Conservation (phyloP, 805 yeast genomes). For the Wickerhamiella siamensis region DNA sequence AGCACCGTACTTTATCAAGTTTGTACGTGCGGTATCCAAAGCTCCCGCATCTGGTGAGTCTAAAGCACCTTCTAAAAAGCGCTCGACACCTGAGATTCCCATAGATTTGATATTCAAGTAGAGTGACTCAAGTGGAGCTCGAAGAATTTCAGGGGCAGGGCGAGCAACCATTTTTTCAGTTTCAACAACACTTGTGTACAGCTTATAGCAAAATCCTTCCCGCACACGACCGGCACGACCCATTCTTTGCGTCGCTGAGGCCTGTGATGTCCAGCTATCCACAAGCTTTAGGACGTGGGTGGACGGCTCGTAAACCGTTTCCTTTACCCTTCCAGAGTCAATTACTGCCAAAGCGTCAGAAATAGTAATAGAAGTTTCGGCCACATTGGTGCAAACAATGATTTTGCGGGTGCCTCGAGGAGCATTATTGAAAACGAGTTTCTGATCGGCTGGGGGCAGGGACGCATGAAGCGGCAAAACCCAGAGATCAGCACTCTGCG, state of each 20-base stretch:
- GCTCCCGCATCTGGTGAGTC: constrained; percentile 59
- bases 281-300: constrained; percentile 55
- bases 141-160: constrained; percentile 78
- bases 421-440: constrained; percentile 49
- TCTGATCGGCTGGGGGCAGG: constrained; percentile 67
- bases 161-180: constrained; percentile 43
- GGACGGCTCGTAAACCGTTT: constrained; percentile 52
- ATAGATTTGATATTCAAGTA: constrained; percentile 76
- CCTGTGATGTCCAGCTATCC: constrained; percentile 79
- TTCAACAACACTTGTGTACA: constrained; percentile 54
- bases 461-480: constrained; percentile 81
- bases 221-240: constrained; percentile 98
- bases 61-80: constrained; percentile 57
- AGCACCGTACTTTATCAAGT: constrained; percentile 62
- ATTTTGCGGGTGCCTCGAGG: constrained; percentile 50
- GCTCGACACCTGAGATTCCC: constrained; percentile 62
- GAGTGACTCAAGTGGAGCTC: constrained; percentile 71
- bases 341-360: constrained; percentile 88
- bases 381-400: constrained; percentile 83
- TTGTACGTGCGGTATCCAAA: constrained; percentile 36
- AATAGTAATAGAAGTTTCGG: constrained; percentile 93
- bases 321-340: constrained; percentile 77
- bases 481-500: constrained; percentile 25
- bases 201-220: constrained; percentile 65
- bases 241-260: constrained; percentile 79